Conservation (phyloP, 2,329 filamentous ascomycete genomes). For the Calonectria crousiana region DNA sequence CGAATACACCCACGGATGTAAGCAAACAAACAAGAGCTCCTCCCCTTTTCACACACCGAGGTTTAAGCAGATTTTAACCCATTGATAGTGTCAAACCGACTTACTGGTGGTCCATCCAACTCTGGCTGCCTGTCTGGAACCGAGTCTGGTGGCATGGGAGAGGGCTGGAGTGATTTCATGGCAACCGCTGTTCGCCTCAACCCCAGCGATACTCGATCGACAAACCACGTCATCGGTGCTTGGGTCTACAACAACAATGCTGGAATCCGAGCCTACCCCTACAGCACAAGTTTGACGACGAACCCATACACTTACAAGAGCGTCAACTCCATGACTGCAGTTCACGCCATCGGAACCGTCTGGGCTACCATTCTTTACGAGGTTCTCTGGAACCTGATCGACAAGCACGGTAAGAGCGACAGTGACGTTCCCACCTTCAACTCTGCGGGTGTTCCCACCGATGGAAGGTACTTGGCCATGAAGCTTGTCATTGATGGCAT, state of each 20-base stretch:
- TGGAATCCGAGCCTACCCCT: conserved; percentile 64
- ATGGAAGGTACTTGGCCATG: conserved; percentile 64
- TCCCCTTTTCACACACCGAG: too few relatives aligned
- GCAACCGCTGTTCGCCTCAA: conserved; percentile 64
- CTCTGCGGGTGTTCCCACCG: conserved; percentile 59
- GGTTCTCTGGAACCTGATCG: conserved; percentile 69
- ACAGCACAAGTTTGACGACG: conserved; percentile 61
- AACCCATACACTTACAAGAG: conserved; percentile 65
- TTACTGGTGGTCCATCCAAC: conserved; percentile 70
- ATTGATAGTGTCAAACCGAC: conserved; percentile 62
- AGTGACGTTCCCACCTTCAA: conserved; percentile 55
- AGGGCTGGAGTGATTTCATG: conserved; percentile 70
- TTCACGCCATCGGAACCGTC: conserved; percentile 62
- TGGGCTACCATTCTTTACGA: conserved; percentile 62
- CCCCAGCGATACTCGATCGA: conserved; percentile 57
- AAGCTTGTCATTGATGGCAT: conserved; percentile 66
- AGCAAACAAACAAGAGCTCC: conserved; percentile 41
- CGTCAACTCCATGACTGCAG: conserved; percentile 51
- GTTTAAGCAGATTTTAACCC: background rate
- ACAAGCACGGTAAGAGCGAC: conserved; percentile 65
- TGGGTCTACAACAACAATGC: conserved; percentile 59
- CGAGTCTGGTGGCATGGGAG: conserved; percentile 69
- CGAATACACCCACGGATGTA: conserved; percentile 66
- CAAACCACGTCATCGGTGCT: conserved; percentile 61
- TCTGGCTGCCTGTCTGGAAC: conserved; percentile 57